These are phyloP conservation scores for Wilcoxina mikolae DNA, from an alignment of 495 filamentous ascomycete genomes.

Conservation along the genomic window DNA sequence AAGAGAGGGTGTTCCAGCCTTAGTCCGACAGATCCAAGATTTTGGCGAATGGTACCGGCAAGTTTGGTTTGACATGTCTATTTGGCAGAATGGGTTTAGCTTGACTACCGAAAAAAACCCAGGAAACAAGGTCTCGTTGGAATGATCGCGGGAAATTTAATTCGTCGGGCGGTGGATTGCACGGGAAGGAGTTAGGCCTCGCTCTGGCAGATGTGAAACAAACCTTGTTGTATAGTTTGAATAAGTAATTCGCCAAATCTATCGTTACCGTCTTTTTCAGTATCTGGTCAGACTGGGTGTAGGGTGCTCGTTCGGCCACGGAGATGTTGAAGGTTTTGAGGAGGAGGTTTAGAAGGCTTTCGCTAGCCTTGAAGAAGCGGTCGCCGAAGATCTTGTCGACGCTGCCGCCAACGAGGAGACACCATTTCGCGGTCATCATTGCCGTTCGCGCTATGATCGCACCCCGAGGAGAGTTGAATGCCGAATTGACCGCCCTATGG, in stretches of 20 bases:
- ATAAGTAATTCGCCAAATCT: neutral
- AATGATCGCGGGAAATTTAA: neutral
- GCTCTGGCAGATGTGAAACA: too few species aligned
- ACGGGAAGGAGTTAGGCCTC: too few species aligned
- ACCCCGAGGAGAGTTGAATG: neutral
- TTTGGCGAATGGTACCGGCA: neutral
- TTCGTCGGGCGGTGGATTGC: too few species aligned
- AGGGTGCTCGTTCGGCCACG: neutral
- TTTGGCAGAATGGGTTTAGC: neutral
- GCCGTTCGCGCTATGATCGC: neutral
- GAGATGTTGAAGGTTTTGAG: constrained; percentile 4
- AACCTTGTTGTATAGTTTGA: constrained; percentile 3
- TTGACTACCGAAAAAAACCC: too few species aligned
- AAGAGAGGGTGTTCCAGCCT: neutral
- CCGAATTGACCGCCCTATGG: constrained; percentile 1
- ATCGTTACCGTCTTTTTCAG: neutral
- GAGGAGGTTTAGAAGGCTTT: neutral
- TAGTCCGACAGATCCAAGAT: neutral
- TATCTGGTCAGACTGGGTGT: neutral
- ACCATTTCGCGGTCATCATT: constrained; percentile 1
- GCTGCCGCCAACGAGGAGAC: neutral
- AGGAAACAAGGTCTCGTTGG: too few species aligned
- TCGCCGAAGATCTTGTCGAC: neutral
- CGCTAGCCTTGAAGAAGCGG: neutral
- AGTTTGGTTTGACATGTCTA: neutral